Conservation (phyloP, 148 eudicot species). For the Linanthus parryae region DNA sequence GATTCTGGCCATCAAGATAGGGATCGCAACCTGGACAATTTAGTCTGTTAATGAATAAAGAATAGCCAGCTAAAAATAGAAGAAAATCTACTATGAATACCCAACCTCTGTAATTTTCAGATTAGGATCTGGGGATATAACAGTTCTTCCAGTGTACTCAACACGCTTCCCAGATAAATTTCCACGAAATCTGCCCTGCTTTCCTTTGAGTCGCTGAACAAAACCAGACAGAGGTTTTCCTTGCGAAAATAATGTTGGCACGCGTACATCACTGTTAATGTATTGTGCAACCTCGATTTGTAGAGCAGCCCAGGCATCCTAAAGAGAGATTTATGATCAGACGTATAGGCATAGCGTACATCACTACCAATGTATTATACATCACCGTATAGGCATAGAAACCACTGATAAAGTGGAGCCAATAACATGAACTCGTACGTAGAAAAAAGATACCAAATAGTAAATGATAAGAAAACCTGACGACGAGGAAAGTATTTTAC, state of each 20-base stretch:
- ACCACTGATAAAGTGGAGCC: too few species aligned
- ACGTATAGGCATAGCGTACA: background rate
- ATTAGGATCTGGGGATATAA: slow-evolving; percentile 98
- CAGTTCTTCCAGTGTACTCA: slow-evolving; percentile 95
- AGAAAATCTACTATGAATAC: background rate
- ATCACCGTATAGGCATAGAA: too few species aligned
- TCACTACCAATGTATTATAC: too few species aligned
- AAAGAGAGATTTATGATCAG: slow-evolving; percentile 11
- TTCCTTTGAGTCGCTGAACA: slow-evolving; percentile 95
- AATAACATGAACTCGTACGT: too few species aligned
- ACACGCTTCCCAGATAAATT: slow-evolving; percentile 98
- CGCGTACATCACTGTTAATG: slow-evolving; percentile 87
- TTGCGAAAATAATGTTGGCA: slow-evolving; percentile 23
- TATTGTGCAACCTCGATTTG: slow-evolving; percentile 84
- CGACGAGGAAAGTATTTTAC: too few species aligned
- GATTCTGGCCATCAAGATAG: slow-evolving; percentile 73
- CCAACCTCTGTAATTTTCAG: slow-evolving; percentile 90
- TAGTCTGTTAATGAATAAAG: slow-evolving; percentile 2
- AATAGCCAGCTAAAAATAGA: background rate
- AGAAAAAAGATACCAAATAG: too few species aligned
- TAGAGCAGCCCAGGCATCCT: slow-evolving; percentile 71
- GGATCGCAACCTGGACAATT: slow-evolving; percentile 80
- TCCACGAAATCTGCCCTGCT: slow-evolving; percentile 93
- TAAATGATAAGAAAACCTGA: too few species aligned
- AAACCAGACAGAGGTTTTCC: slow-evolving; percentile 64